Base-by-base conservation (phyloP, 2,329 filamentous ascomycete genomes). In the Myriangium duriaei region DNA sequence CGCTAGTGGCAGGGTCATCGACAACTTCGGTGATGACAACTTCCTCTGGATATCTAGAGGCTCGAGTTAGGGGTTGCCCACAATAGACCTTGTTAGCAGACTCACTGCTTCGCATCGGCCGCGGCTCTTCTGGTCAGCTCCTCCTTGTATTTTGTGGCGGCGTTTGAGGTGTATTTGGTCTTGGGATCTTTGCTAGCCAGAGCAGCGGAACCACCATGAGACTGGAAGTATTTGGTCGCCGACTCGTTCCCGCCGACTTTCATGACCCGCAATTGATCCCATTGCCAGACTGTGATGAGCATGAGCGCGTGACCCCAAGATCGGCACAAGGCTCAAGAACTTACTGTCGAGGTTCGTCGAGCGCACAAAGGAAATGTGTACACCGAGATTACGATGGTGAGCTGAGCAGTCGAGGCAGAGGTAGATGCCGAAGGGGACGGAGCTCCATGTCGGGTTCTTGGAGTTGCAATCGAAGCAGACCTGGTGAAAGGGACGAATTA, bases 371-470 rank as follows among this genome's bases (percentile, higher is more conserved):
- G 88, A 95, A 64, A 98, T 95, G 64, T 98, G 91, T 44, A 96
- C 88, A 61, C 91, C 91, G 53, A 98, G 78, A 62, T 96, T 96
- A 52, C 91, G 81, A 63, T 98, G 91, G 61, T 95, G 86, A 41
- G 88, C 81, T 30, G 88, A 95, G 67, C 91, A 98, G 65, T 98
- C 91, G 53, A 98, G 79, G 57, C 91, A 98, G 14, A 98, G 76
- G 60, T 96, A 98, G 60, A 98, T 96, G 56, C 84, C 91, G 47
- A 98, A 86, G 9, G 88, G 87, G 19, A 95, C 87, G 5, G 88
- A 96, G 5, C 87, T 93, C 91, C 91, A 98, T 42, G 91, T 96
- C 45, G 91, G 91, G 58, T 95, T 95, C 66, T 96, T 96, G 54
- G 86, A 81, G 58, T 83, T 79, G 64, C 91, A 98, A 67, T 98